Base-by-base conservation (phyloP, 1,284 basidiomycete species). In the Boletus semigastroideus region DNA sequence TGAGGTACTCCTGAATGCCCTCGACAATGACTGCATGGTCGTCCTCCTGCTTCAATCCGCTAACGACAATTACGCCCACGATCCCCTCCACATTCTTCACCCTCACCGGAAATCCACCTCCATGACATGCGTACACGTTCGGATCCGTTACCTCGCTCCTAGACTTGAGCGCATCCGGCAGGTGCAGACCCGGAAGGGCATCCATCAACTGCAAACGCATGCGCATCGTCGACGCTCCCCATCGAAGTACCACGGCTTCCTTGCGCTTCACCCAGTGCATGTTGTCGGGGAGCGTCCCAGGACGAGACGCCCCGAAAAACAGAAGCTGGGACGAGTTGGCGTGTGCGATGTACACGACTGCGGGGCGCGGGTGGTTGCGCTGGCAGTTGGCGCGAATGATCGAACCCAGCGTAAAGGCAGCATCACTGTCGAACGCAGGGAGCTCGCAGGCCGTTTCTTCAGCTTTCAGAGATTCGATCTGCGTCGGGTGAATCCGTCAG, bases 231-330 rank as follows among this genome's bases (percentile, higher is more conserved):
- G 66, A 66, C 49, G 31, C 28, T 8, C 68, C 61, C 69, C 67
- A 73, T 43, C 72, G 52, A 4, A 71, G 62, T 36, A 72, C 69
- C 2, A 63, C 62, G 13, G 63, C 62, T 43, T 72, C 72, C 50
- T 70, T 72, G 44, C 71, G 72, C 42, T 64, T 64, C 43, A 72
- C 64, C 71, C 69, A 72, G 41, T 53, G 53, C 64, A 69, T 70
- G 49, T 68, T 71, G 56, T 73, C 69, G 2, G 67, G 60, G 27
- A 52, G 53, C 25, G 67, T 72, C 5, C 72, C 72, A 0, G 64
- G 58, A 5, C 56, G 55, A 2, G 64, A 61, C 8, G 66, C 54
- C 46, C 58, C 61, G 48, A 68, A 68, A 61, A 72, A 72, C 30
- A 66, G 54, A 10, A 60, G 39, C 14, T 63, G 64, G 20, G 45